Evolutionary conservation across 495 filamentous ascomycete species (phyloP), one percentile per base, ranked within the genome.

Genomic region (Hyaloscypha finlandica): DNA sequence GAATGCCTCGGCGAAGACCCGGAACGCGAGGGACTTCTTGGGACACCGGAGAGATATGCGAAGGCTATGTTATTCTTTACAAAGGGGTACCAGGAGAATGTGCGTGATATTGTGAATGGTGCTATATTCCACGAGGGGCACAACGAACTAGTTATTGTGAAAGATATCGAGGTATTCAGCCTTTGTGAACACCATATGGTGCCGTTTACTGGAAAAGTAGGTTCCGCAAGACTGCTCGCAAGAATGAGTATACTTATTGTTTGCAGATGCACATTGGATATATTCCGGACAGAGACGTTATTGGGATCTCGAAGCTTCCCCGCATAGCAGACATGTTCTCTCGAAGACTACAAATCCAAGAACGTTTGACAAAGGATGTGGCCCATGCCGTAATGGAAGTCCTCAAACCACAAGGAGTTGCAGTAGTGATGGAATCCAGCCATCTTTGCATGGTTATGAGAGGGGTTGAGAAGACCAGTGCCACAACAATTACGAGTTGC

Each of bases 61-160:
- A 94, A 94, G 77, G 95, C 95, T 6, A 94, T 99, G 93, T 84
- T 99, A 25, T 96, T 91, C 82, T 97, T 99, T 80, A 99, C 95
- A n/a, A 96, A 97, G 76, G 95, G 95, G 32, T 99, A 99, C 73
- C 92, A 97, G 78, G 90, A 99, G 83, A 97, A 97, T 76, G 86
- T 99, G 55, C 82, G 88, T 65, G 93, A 96, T 73, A 89, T 99
- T 66, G 91, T 99, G 65, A 97, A 97, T 75, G 90, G 89, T 57
- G 95, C 95, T 35, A 92, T 98, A 66, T 99, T 99, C 79, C 90
- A 97, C 71, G 95, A 99, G 76, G 91, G 94, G 73, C 95, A 98
- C 74, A 94, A 97, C 73, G 96, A 99, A 80, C 82, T 97, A 75
- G 94, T 98, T 22, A 97, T 99, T 67, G 93, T 99, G 35, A 97